Evolutionary conservation across 352 stramenopile species (phyloP), one percentile per base, ranked within the genome.

Genomic region (Achlya hypogyna): DNA sequence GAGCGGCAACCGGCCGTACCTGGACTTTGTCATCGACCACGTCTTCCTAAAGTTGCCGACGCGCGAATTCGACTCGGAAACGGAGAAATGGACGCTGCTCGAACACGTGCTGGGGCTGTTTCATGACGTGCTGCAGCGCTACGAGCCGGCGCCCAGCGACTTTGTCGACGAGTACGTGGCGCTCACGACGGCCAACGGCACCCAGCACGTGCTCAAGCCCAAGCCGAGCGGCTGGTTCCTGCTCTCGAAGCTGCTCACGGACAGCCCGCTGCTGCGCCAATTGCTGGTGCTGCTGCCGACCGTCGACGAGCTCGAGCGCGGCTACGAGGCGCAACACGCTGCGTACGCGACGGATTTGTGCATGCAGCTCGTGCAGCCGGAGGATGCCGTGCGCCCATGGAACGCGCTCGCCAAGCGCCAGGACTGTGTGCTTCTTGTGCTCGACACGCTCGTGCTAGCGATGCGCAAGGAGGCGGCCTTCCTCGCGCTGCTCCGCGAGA

Each of bases 1-100:
- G 6, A 75, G 79, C n/a, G 83, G 83, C 18, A 89, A 90, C 32
- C 84, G 92, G 68, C 81, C 79, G 62, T 94, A 94, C 73, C 91
- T 94, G 54, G 83, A 91, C 29, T 91, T 89, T 70, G 69, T 92
- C 52, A 63, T 93, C 27, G 82, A 93, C 43, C 78, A 83, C 31
- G 81, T 94, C 10, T 92, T 94, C 54, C 59, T 92, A 25, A 92
- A 94, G 72, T 91, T 92, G 69, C 79, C 92, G 54, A 62, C 89
- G 25, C 81, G 86, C 51, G 89, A 91, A 58, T 94, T 92, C 59
- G 84, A 91, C 38, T 72, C 79, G 45, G 82, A 91, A 69, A 79
- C 90, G 45, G 86, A 94, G 51, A 92, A 91, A 54, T 94, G 86
- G 86, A 78, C 75, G 1, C 72, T 94, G 9, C 79, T 87, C 65